Base-by-base conservation (phyloP, 345 rosid genomes). In the Mangifera indica region DNA sequence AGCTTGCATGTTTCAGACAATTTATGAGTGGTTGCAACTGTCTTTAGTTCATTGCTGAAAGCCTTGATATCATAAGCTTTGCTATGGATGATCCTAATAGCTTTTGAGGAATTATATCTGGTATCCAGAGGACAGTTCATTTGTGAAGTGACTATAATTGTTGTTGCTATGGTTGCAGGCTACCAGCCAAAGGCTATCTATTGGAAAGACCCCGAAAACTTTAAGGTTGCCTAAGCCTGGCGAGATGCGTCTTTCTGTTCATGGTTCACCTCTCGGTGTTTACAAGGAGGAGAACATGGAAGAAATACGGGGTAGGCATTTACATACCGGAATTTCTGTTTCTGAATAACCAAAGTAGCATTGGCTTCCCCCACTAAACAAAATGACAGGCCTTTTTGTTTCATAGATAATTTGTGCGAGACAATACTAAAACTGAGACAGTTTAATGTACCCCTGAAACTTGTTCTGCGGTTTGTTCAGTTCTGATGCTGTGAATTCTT, bases 161-260 rank as follows among this genome's bases (percentile, higher is more conserved):
- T 10, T 74, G 8, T 29, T 29, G 3, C 3, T 57, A 55, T 70
- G 73, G 74, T 70, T 73, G 49, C 85, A 93, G 97, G 81, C 64
- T 26, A 86, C 67, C 74, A 86, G 88, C 73, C 97, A 93, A 77
- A 83, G 97, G 77, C 81, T 93, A 62, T 93, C 97, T 51, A n/a
- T 87, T 62, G 99, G 98, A 73, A 91, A 87, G 97, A 95, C 98
- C 53, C 98, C 99, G 37, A 91, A 87, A 80, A 85, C 91, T 49
- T 56, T 75, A 63, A 86, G 98, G 87, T 82, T 77, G 75, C 98
- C 98, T 1, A 92, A 95, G 77, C 88, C 84, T 67, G 97, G 98
- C 44, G 98, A 95, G 83, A 84, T 92, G 88, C 92, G 91, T 82
- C 87, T 89, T 32, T 92, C 98, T 26, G 91, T 95, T 21, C 96